Base-by-base conservation (phyloP, 2,329 filamentous ascomycete species). In the Apiospora kogelbergensis region DNA sequence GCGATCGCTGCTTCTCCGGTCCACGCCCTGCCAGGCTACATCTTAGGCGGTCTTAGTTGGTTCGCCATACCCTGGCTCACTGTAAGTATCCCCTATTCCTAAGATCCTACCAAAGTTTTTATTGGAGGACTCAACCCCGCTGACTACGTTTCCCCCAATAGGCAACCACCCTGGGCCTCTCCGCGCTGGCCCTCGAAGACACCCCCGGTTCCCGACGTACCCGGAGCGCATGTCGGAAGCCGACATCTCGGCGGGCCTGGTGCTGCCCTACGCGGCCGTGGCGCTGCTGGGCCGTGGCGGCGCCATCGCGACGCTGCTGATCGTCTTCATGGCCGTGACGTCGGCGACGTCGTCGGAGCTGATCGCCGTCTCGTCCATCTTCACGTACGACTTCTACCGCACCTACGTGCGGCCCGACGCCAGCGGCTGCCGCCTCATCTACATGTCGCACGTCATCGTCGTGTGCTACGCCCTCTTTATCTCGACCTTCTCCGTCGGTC, bases 281-380 rank as follows among this genome's bases (percentile, higher is more conserved):
- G 93, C 93, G 0, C 81, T 98, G 10, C 86, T 97, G 7, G 95
- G 94, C 0, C 90, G 90, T 73, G 93, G 93, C 3, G 94, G 94
- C 65, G 94, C 94, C 0, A 88, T 90, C 1, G 93, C 89, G 0
- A 94, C 93, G 0, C 85, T 97, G 1, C 82, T 97, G 13, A 89
- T 97, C 72, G 87, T 97, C 67, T 97, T 97, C 83, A 93, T 97
- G 90, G 94, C 95, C 26, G 94, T 97, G 26, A 97, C 94, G 0
- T 93, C 90, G 1, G 92, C 94, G 0, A 92, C 92, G 72, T 95
- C 91, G 1, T 91, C 93, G 0, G 92, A 97, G 78, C 83, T 97
- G 6, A 95, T 97, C 69, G 93, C 94, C 2, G 93, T 97, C 0
- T 95, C 92, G 1, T 94, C 92, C 10, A 97, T 97, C 80, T 90